Percentiles rank a stretch among this genome's conserved stretches.
Evolutionary conservation across 2,329 filamentous ascomycete genomes (phyloP).

Genomic region (Fusarium sp.): DNA sequence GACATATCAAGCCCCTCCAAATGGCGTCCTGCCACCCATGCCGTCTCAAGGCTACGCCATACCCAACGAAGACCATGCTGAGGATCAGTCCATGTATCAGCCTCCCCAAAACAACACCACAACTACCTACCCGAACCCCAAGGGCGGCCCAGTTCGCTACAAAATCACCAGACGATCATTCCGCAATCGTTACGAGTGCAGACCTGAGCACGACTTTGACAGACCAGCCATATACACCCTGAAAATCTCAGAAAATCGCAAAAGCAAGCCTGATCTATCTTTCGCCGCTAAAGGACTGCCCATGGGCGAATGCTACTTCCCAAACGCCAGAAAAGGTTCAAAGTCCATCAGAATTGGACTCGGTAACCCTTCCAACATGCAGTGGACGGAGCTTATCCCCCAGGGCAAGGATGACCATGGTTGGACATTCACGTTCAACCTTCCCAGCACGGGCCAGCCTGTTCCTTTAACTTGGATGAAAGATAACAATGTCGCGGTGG

Average conservation of each 20-base stretch:
- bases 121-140: not conserved
- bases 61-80: not conserved
- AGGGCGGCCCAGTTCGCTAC: not conserved
- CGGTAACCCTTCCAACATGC: not conserved
- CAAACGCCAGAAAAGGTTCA: too few relatives aligned
- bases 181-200: not conserved
- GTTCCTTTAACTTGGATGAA: not conserved
- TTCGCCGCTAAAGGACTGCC: not conserved
- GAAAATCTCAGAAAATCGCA: not conserved
- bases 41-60: not conserved
- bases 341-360: not conserved
- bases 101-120: not conserved
- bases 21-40: not conserved
- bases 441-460: not conserved
- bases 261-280: not conserved
- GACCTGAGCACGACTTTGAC: not conserved
- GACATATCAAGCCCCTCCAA: not conserved
- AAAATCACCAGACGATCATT: not conserved
- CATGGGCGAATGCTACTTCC: not conserved
- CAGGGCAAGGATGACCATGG: not conserved
- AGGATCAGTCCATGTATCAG: not conserved
- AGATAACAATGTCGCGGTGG: not conserved
- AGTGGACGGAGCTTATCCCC: not conserved
- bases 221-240: not conserved
- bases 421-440: not conserved